phyloP scores from a whole-genome alignment of 2,329 filamentous ascomycete species.

The Xylaria multiplex region DNA sequence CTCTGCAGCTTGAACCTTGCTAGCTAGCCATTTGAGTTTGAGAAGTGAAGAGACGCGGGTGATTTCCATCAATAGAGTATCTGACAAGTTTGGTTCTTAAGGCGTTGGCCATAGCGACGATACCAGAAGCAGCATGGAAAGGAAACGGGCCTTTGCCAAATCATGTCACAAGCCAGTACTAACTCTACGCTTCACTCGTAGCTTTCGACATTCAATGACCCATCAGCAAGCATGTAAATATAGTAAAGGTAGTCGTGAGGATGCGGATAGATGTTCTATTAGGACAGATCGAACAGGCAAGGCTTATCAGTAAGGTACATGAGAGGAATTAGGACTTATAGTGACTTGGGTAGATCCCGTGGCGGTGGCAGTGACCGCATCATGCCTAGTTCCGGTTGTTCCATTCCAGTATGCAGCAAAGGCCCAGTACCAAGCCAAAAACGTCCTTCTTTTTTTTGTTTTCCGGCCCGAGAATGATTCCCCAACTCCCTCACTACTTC shows the following conservation, averaged over 20 bases:
- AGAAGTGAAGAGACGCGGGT: background rate
- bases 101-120: background rate
- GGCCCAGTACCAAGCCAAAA: slow-evolving; percentile 23
- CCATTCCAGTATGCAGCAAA: slow-evolving; percentile 25
- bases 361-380: slow-evolving; percentile 17
- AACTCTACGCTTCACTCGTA: too few relatives aligned
- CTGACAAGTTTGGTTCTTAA: background rate
- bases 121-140: too few relatives aligned
- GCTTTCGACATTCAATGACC: background rate
- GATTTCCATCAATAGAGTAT: too few relatives aligned
- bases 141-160: background rate
- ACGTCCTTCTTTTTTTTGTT: slow-evolving; percentile 20
- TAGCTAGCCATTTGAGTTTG: background rate
- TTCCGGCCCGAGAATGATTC: slow-evolving; percentile 26
- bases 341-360: slow-evolving; percentile 12
- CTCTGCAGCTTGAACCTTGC: too few relatives aligned
- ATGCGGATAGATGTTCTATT: slow-evolving; percentile 26
- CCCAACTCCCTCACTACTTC: slow-evolving; percentile 28
- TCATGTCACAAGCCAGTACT: too few relatives aligned
- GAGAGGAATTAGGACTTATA: slow-evolving; percentile 22
- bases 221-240: background rate
- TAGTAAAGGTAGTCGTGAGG: background rate
- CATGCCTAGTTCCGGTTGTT: slow-evolving; percentile 24
- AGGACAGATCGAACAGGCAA: slow-evolving; percentile 25
- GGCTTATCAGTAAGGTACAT: slow-evolving; percentile 25